These are phyloP conservation scores for Schoenoplectus triqueter DNA, from an alignment of 202 grass and related monocot species.

Conservation along the genomic window DNA sequence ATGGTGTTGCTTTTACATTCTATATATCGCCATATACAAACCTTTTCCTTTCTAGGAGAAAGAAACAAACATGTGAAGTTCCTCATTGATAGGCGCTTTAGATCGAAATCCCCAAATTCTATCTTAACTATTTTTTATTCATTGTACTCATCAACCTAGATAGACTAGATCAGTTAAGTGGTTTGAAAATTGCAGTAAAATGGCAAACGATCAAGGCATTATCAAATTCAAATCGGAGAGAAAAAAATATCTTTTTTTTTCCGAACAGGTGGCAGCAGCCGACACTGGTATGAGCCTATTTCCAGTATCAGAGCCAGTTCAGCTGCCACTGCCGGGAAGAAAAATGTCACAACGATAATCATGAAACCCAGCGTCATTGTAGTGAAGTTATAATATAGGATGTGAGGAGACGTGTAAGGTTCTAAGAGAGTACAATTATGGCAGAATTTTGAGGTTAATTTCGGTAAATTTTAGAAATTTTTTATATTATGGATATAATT, in stretches of 20 bases:
- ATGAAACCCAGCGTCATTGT: no score
- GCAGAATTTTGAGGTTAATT: no score
- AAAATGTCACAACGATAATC: no score
- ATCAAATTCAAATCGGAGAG: not conserved
- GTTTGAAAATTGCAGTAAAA: not conserved
- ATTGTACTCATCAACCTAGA: conserved; percentile 14
- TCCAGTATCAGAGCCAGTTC: no score
- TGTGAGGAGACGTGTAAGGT: no score
- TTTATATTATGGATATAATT: no score
- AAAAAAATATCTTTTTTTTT: not conserved
- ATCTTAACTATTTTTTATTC: not conserved
- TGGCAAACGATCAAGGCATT: not conserved
- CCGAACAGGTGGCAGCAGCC: no score
- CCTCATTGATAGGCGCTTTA: not conserved
- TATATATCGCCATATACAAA: not conserved
- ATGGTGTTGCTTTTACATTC: not conserved
- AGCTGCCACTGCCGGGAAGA: no score
- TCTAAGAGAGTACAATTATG: no score
- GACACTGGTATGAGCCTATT: no score
- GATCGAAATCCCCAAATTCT: not conserved
- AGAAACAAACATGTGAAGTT: conserved; percentile 5
- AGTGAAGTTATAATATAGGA: no score
- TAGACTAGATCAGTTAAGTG: not conserved
- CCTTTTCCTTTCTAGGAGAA: conserved; percentile 18
- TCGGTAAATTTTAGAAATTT: no score